Conservation (phyloP, 73 alveolate species). For the Diophrys sp. region DNA sequence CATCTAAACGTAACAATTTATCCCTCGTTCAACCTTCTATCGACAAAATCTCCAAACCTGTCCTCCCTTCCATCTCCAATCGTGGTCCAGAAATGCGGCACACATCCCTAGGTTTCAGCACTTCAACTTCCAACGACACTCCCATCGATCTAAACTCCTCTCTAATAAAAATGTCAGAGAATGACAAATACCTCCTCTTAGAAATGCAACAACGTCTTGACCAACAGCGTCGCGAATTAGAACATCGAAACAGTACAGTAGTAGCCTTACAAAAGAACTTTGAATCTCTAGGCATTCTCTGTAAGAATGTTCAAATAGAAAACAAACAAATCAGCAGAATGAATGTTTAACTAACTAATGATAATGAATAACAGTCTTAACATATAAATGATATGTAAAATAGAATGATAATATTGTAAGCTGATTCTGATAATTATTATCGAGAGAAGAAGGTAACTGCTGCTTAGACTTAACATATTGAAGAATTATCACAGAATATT, state of each 20-base stretch:
- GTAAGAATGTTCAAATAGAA: conserved; percentile 10
- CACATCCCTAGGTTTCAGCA: no score
- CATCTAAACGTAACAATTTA: not conserved
- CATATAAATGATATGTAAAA: not conserved
- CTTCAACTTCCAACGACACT: not conserved
- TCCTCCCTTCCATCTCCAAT: no score
- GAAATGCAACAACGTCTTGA: not conserved
- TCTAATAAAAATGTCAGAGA: not conserved
- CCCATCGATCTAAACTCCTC: conserved; percentile 2
- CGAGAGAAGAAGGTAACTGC: not conserved
- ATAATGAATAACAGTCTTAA: conserved; percentile 3
- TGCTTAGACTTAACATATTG: not conserved
- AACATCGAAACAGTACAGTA: conserved; percentile 18
- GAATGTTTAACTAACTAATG: not conserved
- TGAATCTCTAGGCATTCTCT: conserved; percentile 16
- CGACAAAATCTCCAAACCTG: not conserved
- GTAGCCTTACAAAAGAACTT: conserved; percentile 29
- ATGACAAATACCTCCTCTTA: not conserved
- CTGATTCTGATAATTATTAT: not conserved
- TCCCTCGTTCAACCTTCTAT: not conserved
- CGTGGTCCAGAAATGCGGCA: no score
- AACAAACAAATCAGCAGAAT: not conserved
- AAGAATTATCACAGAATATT: not conserved
- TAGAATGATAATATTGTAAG: not conserved
- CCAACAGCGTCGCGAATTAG: conserved; percentile 22